These are phyloP conservation scores for Penicillium pancosmium DNA, from an alignment of 495 filamentous ascomycete genomes.

Conservation along the genomic window DNA sequence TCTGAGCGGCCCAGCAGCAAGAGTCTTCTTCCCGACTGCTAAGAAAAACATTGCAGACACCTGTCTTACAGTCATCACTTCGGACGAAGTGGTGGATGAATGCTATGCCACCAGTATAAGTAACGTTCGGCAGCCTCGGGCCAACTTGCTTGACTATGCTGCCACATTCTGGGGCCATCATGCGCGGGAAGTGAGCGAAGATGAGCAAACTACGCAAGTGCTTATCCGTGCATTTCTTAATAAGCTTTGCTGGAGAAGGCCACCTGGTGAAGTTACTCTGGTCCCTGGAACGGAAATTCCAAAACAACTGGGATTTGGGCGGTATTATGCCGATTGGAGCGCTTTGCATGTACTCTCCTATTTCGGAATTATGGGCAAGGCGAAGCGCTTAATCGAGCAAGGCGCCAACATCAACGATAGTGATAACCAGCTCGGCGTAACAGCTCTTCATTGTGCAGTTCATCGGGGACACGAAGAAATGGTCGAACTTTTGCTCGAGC, in stretches of 20 bases:
- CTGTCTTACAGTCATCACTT: constrained; percentile 30
- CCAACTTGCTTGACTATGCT: constrained; percentile 30
- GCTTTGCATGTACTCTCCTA: constrained; percentile 9
- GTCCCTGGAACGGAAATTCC: constrained; percentile 32
- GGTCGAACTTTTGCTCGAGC: constrained; percentile 37
- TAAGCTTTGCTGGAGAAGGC: constrained; percentile 39
- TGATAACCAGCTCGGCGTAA: constrained; percentile 28
- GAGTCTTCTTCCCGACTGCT: constrained; percentile 38
- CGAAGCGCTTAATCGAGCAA: constrained; percentile 33
- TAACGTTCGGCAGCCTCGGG: constrained; percentile 9
- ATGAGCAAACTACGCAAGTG: constrained; percentile 37
- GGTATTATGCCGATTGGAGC: not conserved
- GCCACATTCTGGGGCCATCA: constrained; percentile 38
- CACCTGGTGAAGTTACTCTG: constrained; percentile 25
- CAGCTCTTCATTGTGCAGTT: constrained; percentile 41
- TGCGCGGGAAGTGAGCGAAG: constrained; percentile 29
- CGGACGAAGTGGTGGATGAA: constrained; percentile 39
- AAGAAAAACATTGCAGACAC: constrained; percentile 35
- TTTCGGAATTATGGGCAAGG: constrained; percentile 12
- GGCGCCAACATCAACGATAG: constrained; percentile 27
- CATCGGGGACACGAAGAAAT: constrained; percentile 41
- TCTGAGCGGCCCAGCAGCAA: constrained; percentile 30
- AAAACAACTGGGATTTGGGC: constrained; percentile 25
- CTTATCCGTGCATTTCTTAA: constrained; percentile 38
- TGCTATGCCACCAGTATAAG: constrained; percentile 28